phyloP scores from a whole-genome alignment of 768 basidiomycete genomes.

The Tricholoma sp. region DNA sequence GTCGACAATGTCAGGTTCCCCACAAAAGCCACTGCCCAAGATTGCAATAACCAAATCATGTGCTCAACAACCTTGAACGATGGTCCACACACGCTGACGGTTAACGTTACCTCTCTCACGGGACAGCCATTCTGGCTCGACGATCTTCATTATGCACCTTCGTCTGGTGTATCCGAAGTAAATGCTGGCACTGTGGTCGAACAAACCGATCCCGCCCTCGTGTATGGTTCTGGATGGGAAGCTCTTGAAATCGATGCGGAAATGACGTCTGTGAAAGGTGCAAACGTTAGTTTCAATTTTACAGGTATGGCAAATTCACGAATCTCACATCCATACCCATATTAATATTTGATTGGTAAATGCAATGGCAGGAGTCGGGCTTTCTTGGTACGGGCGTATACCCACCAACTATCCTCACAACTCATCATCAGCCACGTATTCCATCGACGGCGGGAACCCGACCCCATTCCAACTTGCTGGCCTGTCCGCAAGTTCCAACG shows the following conservation, averaged over 20 bases:
- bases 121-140: conserved; percentile 21
- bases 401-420: conserved; percentile 3
- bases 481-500: conserved; percentile 2
- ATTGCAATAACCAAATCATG: conserved; percentile 15
- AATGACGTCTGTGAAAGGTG: conserved; percentile 9
- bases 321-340: neutral
- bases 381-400: conserved; percentile 9
- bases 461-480: conserved; percentile 17
- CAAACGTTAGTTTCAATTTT: conserved; percentile 17
- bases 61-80: conserved; percentile 15
- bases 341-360: conserved; percentile 4
- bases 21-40: neutral
- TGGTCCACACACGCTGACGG: conserved; percentile 17
- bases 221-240: conserved; percentile 18
- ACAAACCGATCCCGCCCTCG: conserved; percentile 15
- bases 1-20: conserved; percentile 16
- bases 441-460: conserved; percentile 16
- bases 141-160: conserved; percentile 21
- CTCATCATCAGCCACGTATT: conserved; percentile 7
- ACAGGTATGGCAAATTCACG: conserved; percentile 11
- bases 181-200: conserved; percentile 14
- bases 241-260: conserved; percentile 13
- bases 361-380: conserved; percentile 7
- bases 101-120: conserved; percentile 6
- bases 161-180: conserved; percentile 12